Evolutionary conservation across 352 stramenopile species (phyloP).

Genomic region (Aphanomyces cochlioides): DNA sequence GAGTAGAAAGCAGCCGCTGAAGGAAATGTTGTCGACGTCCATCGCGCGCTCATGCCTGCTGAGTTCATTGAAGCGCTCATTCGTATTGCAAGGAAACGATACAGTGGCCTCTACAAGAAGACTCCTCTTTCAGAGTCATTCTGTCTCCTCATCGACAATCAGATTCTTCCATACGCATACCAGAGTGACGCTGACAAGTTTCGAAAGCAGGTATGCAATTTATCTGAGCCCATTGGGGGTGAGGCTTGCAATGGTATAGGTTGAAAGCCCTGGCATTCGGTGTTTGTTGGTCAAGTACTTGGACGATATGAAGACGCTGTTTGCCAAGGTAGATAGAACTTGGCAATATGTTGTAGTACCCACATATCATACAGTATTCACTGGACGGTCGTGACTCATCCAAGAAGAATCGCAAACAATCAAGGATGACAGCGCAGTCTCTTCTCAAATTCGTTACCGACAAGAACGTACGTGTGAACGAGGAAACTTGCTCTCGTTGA

Average conservation of each 20-base stretch:
- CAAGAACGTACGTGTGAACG: constrained; percentile 11
- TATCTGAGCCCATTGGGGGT: too few species aligned
- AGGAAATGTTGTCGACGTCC: constrained; percentile 21
- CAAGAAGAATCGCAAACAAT: constrained; percentile 24
- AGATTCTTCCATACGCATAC: constrained; percentile 68
- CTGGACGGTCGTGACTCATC: neutral
- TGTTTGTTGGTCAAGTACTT: constrained; percentile 56
- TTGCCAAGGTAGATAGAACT: constrained; percentile 30
- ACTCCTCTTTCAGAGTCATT: constrained; percentile 66
- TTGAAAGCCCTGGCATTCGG: constrained; percentile 64
- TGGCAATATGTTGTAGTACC: neutral
- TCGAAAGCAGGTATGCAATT: constrained; percentile 40
- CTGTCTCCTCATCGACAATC: constrained; percentile 71
- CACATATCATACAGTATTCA: neutral
- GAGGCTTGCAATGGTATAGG: constrained; percentile 3
- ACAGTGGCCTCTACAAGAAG: constrained; percentile 34
- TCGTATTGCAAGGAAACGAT: constrained; percentile 57
- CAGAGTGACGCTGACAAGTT: constrained; percentile 69
- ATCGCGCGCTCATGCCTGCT: constrained; percentile 46
- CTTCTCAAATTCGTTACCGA: constrained; percentile 28
- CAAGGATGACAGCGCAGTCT: constrained; percentile 18
- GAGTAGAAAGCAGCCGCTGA: constrained; percentile 13
- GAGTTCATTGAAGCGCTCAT: constrained; percentile 71
- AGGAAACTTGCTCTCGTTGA: too few species aligned
- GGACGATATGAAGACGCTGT: constrained; percentile 57